Evolutionary conservation across 2,329 filamentous ascomycete species (phyloP), one percentile per base, ranked within the genome.

Genomic region (Raffaelea albimanens): DNA sequence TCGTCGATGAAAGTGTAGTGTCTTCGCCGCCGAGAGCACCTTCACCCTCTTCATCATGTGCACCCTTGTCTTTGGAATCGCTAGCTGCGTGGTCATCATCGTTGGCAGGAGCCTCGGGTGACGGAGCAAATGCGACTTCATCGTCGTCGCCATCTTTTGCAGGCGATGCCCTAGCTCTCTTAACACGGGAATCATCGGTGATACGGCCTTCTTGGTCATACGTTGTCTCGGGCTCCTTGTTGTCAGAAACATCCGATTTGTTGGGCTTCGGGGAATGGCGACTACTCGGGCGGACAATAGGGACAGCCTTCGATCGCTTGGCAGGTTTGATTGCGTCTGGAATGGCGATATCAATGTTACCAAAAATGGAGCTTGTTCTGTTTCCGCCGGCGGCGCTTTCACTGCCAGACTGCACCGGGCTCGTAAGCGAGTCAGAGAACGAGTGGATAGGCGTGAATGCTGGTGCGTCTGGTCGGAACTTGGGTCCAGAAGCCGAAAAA

Each of bases 301-400:
- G 85, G 47, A 95, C 77, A 10, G 88, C 88, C 66, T 93, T 96
- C 4, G 83, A 87, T 56, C 80, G 81, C 65, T 85, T 88, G 1
- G 67, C 63, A 7, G 82, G 76, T 57, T 85, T 85, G 23, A 78
- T 67, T 44, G 80, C 73, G 20, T 87, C 81, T 14, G 75, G 72
- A 29, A 73, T 63, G 47, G 72, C 76, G 29, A 85, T 67, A 52
- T 80, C 76, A 54, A 90, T 83, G 39, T 81, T 82, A 43, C 80
- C 75, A 60, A 89, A 88, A 56, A 89, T 86, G 45, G 76, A 74
- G 52, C 67, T 67, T 1, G 61, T 61, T 13, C 63, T 64, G 45
- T 67, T 67, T 44, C 63, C 52, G 10, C 44, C 45, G 3, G 40
- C 16, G 23, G 56, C 56, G 40, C 61, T 67, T 43, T 75, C 73